phyloP scores from a whole-genome alignment of 148 eudicot genomes.

The Dysphania ambrosioides region DNA sequence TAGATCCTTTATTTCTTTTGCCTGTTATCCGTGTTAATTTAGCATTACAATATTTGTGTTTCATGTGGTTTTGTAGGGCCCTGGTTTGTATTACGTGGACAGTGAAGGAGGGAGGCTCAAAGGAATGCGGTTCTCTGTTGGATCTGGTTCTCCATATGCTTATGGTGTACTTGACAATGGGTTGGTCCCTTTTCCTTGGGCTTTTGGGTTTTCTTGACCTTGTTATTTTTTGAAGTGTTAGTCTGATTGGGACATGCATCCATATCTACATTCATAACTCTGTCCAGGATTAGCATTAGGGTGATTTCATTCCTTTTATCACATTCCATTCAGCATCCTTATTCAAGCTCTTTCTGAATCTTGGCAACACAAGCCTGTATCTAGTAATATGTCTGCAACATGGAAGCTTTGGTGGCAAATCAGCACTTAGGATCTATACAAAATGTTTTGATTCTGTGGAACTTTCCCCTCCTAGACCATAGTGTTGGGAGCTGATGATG shows the following conservation, averaged over 20 bases:
- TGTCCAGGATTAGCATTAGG: not conserved
- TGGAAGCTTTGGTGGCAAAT: too few species aligned
- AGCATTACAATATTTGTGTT: not conserved
- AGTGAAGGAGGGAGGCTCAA: conserved; percentile 99
- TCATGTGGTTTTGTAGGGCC: conserved; percentile 58
- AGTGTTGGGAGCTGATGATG: too few species aligned
- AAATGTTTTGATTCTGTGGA: too few species aligned
- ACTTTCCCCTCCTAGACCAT: too few species aligned
- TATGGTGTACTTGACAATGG: conserved; percentile 96
- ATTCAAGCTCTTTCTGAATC: too few species aligned
- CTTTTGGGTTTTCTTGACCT: not conserved
- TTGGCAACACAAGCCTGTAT: too few species aligned
- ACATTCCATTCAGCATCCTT: not conserved
- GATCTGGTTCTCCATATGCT: conserved; percentile 99
- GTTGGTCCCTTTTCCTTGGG: conserved; percentile 35
- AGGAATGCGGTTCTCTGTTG: conserved; percentile 91
- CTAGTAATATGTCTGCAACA: too few species aligned
- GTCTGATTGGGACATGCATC: too few species aligned
- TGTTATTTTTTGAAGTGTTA: too few species aligned
- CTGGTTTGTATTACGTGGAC: conserved; percentile 95
- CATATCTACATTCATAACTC: not conserved
- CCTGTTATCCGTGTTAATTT: not conserved
- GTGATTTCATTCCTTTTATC: not conserved
- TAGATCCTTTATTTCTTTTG: not conserved
- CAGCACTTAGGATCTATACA: too few species aligned